Base-by-base conservation (phyloP, 2,329 filamentous ascomycete species). In the Colletotrichum plurivorum region DNA sequence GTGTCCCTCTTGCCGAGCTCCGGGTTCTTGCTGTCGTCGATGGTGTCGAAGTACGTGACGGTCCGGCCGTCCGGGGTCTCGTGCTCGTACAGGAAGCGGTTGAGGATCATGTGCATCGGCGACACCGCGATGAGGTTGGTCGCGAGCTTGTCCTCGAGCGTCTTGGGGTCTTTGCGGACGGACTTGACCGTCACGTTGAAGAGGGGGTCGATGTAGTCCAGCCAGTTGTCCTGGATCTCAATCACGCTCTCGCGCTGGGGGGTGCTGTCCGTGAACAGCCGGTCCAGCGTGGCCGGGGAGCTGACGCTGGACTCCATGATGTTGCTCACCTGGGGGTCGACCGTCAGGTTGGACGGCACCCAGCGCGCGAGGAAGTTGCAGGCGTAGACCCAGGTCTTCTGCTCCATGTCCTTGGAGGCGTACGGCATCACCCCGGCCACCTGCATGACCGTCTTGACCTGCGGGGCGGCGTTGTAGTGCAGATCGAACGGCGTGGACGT, bases 251-350 rank as follows among this genome's bases (percentile, higher is more conserved):
- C 54, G 6, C 41, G 18, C 13, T 51, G 18, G 9, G 51, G 25
- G 16, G 18, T 13, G 7, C n/a, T 22, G 20, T 46, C 55, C 12
- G 20, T 6, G 46, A 49, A 52, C 16, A 48, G 25, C 18, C 39
- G 20, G 15, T 59, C 31, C 31, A 65, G 39, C 7, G 18, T 16
- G 4, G 39, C n/a, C 12, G 46, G 25, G 25, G 48, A 51, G 39
- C 53, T 65, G 54, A 65, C 45, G 31, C 52, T 65, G 45, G 63
- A 51, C 22, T 59, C 54, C 18, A 65, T 49, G 6, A 60, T 39
- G 46, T 52, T 48, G 27, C 22, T 59, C 22, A 31, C 22, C 5
- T 41, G n/a, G 4, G 63, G 54, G 18, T 65, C 63, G 25, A 65
- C 46, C 20, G 13, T 53, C 46, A 65, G 12, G 4, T 16, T 18